Conservation (phyloP, 306 rosid species). For the Amphicarpaea edgeworthii region DNA sequence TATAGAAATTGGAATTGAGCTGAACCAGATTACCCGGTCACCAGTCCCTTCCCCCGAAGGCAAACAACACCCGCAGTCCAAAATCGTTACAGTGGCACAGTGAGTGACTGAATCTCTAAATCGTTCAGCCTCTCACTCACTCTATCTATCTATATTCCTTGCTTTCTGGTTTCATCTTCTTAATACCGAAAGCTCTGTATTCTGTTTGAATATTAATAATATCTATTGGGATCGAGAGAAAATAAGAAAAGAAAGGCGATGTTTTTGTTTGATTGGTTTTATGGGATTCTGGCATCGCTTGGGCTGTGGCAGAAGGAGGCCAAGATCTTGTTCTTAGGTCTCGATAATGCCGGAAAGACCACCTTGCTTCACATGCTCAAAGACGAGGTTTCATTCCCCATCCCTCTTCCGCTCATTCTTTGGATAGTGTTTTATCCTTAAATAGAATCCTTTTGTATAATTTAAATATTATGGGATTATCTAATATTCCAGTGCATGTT, state of each 20-base stretch:
- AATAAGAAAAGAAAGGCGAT: conserved; percentile 32
- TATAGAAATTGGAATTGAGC: not conserved
- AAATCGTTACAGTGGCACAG: not conserved
- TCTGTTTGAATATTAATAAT: not conserved
- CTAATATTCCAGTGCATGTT: not conserved
- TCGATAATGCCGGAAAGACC: conserved; percentile 86
- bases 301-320: conserved; percentile 95
- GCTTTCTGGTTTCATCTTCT: not conserved
- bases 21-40: not conserved
- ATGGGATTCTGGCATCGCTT: conserved; percentile 84
- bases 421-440: not conserved
- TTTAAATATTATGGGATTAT: not conserved
- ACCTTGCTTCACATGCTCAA: conserved; percentile 92
- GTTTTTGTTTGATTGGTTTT: conserved; percentile 89
- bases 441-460: not conserved
- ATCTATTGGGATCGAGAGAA: conserved; percentile 29
- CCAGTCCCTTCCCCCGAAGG: not conserved
- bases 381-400: conserved; percentile 67
- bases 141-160: not conserved
- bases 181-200: not conserved
- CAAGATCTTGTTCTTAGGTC: conserved; percentile 89
- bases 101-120: not conserved
- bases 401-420: not conserved
- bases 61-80: not conserved
- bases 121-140: not conserved